Evolutionary conservation across 306 rosid genomes (phyloP), one percentile per base, ranked within the genome.

Genomic region (Gastrolobium villosum): DNA sequence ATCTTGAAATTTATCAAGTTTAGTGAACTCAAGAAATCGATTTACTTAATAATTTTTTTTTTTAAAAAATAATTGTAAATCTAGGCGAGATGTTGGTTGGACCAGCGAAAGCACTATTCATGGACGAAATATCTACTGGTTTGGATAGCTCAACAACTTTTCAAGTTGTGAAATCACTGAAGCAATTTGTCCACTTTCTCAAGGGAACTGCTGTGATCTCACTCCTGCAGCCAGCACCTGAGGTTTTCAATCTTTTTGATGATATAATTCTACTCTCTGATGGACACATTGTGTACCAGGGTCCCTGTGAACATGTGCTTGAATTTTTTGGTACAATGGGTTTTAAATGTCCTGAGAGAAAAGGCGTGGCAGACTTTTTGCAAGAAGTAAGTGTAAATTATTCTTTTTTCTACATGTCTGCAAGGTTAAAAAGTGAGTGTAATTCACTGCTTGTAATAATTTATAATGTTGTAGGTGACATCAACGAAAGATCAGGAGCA

Each of bases 161-260:
- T 45, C 94, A 91, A 72, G 82, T 91, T 1, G 78, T 91, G 48
- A 89, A 83, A 43, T 86, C 89, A 44, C n/a, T 89, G 5, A 83
- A 70, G 84, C 91, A 91, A 52, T 86, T 82, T 31, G 85, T 89
- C 55, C 89, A 88, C 65, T 74, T 91, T 76, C 87, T 91, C 15
- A 84, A 81, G 34, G 92, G 90, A 79, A 91, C 91, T 30, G 86
- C 89, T 4, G 68, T 87, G 8, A 80, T 89, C 70, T 87, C 97
- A 36, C 90, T 91, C 41, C 87, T 89, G 32, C 94, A 91, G 73
- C 97, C 97, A 37, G 88, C 97, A 52, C 97, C 97, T 0, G 92
- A 91, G 83, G 89, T 94, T 37, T 91, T 82, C 52, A 80, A 83
- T n/a, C 87, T 91, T 2, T 91, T 87, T 31, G 94, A 91, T 34